These are phyloP conservation scores for Aspergillus neotritici DNA, from an alignment of 2,329 filamentous ascomycete species.

Conservation along the genomic window DNA sequence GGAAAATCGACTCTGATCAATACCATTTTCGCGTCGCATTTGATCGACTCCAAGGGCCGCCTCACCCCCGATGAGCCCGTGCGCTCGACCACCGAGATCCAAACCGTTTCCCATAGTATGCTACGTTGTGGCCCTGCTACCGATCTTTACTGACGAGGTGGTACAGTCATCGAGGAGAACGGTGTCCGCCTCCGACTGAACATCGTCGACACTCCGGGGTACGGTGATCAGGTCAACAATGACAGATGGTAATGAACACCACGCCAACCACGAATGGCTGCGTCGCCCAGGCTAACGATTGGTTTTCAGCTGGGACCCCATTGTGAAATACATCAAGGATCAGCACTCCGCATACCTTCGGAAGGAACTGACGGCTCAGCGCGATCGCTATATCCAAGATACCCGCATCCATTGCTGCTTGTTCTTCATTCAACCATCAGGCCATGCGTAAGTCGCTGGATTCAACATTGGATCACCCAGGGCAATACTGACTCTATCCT, in stretches of 20 bases:
- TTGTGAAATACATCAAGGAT: slow-evolving; percentile 99
- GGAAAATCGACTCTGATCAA: slow-evolving; percentile 99
- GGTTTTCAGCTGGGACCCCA: slow-evolving; percentile 76
- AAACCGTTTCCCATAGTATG: slow-evolving; percentile 83
- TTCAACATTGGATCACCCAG: not conserved
- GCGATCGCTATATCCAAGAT: slow-evolving; percentile 98
- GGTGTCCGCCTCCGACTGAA: slow-evolving; percentile 94
- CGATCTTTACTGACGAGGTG: slow-evolving; percentile 3
- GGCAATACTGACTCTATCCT: slow-evolving; percentile 9
- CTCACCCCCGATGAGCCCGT: slow-evolving; percentile 87
- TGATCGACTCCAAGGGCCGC: slow-evolving; percentile 98
- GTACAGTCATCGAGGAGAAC: slow-evolving; percentile 87
- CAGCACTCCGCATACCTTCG: slow-evolving; percentile 98
- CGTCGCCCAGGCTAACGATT: slow-evolving; percentile 16
- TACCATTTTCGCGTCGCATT: slow-evolving; percentile 98
- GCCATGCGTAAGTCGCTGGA: slow-evolving; percentile 61
- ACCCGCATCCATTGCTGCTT: slow-evolving; percentile 98
- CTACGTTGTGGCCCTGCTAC: slow-evolving; percentile 17
- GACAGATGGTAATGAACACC: slow-evolving; percentile 66
- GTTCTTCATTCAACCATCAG: slow-evolving; percentile 99
- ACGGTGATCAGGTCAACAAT: slow-evolving; percentile 98
- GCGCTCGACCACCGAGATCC: slow-evolving; percentile 94
- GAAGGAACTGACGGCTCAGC: slow-evolving; percentile 98
- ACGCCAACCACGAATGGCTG: slow-evolving; percentile 1
- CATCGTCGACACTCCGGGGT: slow-evolving; percentile 98